These are phyloP conservation scores for Purpureocillium lavendulum DNA, from an alignment of 2,329 filamentous ascomycete species.

Conservation along the genomic window DNA sequence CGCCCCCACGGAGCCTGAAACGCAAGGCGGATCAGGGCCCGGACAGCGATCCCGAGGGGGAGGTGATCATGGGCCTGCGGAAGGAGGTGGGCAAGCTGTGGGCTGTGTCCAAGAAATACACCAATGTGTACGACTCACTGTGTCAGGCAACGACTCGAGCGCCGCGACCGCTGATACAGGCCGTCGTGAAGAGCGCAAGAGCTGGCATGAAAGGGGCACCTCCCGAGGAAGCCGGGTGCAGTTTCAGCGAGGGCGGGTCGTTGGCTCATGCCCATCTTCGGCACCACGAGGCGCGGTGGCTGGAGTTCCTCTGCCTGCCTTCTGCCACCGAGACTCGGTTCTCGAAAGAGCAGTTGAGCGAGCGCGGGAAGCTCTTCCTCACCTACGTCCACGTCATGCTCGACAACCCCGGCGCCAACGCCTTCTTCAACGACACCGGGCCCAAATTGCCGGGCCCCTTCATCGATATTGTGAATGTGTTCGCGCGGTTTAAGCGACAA, in stretches of 20 bases:
- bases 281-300: constrained; percentile 13
- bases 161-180: constrained; percentile 10
- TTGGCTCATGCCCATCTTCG: no score
- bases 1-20: no score
- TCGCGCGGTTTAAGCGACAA: constrained; percentile 11
- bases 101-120: constrained; percentile 7
- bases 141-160: constrained; percentile 8
- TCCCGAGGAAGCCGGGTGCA: no score
- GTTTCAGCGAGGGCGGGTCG: constrained; percentile 1
- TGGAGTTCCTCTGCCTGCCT: constrained; percentile 13
- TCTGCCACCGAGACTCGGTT: constrained; percentile 4
- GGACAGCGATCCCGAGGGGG: no score
- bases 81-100: constrained; percentile 15
- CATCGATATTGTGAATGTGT: constrained; percentile 16
- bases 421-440: constrained; percentile 9
- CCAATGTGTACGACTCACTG: constrained; percentile 8
- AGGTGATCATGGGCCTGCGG: constrained; percentile 13
- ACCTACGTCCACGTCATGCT: constrained; percentile 14
- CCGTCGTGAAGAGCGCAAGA: constrained; percentile 5
- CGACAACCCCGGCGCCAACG: constrained; percentile 8
- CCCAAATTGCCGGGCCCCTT: constrained; percentile 12
- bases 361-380: constrained; percentile 11
- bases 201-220: constrained; percentile 7
- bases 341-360: constrained; percentile 1
- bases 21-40: no score